Conservation (phyloP, 2,329 filamentous ascomycete species). For the Phialophora chinensis region DNA sequence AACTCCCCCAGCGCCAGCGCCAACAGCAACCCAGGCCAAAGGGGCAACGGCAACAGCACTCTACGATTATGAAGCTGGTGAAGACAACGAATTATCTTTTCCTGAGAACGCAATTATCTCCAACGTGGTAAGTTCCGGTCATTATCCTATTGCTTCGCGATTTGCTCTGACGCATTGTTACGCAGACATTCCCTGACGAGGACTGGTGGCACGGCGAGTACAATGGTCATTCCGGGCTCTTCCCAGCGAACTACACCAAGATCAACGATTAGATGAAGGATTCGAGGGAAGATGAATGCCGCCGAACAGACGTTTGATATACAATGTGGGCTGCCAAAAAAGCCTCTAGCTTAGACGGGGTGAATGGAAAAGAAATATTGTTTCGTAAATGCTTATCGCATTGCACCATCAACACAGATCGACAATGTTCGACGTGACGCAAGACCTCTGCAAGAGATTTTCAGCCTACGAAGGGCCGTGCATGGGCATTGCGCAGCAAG, state of each 20-base stretch:
- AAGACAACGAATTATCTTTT: constrained; percentile 88
- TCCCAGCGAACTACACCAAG: constrained; percentile 64
- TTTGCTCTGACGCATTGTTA: constrained; percentile 1
- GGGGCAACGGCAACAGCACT: constrained; percentile 79
- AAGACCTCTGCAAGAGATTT: neutral
- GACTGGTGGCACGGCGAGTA: constrained; percentile 98
- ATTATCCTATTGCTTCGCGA: neutral
- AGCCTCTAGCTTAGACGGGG: neutral
- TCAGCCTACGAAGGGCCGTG: neutral
- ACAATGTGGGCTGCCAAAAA: neutral
- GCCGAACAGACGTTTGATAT: neutral
- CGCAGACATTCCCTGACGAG: constrained; percentile 90
- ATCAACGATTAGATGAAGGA: constrained; percentile 45
- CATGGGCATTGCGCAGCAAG: neutral
- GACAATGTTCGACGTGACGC: constrained; percentile 2
- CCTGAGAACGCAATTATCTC: constrained; percentile 85
- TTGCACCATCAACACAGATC: constrained; percentile 1
- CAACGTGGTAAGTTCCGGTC: constrained; percentile 67
- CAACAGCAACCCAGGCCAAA: constrained; percentile 42
- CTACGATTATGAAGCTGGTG: constrained; percentile 96
- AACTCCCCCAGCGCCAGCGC: constrained; percentile 41
- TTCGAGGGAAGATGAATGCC: neutral
- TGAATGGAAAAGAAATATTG: constrained; percentile 8
- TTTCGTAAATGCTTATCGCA: constrained; percentile 3
- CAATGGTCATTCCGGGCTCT: constrained; percentile 78